Percentiles rank a stretch among this genome's conserved stretches.
phyloP scores from a whole-genome alignment of 495 filamentous ascomycete species.

The Echria macrotheca region DNA sequence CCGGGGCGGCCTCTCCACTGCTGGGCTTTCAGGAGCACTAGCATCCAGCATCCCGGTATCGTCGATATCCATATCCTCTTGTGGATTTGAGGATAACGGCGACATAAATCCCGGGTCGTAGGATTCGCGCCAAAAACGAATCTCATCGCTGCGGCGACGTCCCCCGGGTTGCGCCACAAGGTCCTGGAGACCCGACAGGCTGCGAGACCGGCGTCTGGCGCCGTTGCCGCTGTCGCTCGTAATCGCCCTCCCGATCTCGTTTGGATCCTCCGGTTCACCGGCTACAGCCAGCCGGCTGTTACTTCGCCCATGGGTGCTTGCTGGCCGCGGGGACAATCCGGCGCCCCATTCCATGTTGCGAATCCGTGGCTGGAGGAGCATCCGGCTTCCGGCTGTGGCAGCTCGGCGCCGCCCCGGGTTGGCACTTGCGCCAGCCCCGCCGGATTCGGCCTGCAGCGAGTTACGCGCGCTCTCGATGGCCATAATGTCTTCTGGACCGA shows the following conservation, averaged over 20 bases:
- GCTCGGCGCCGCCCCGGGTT: slow-evolving; percentile 18
- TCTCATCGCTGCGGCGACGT: slow-evolving; percentile 52
- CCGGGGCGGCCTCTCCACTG: slow-evolving; percentile 28
- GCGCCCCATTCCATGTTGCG: slow-evolving; percentile 34
- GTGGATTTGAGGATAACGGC: slow-evolving; percentile 41
- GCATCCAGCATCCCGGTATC: slow-evolving; percentile 31
- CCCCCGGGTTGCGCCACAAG: slow-evolving; percentile 20
- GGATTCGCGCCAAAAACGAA: slow-evolving; percentile 53
- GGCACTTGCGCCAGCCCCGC: slow-evolving; percentile 18
- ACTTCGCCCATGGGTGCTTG: slow-evolving; percentile 45
- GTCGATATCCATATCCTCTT: slow-evolving; percentile 33
- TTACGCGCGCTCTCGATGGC: slow-evolving; percentile 42
- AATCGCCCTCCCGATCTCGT: slow-evolving; percentile 49
- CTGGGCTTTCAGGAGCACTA: slow-evolving; percentile 28
- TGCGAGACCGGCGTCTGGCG: slow-evolving; percentile 45
- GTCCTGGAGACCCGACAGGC: slow-evolving; percentile 47
- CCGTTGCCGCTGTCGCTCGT: slow-evolving; percentile 38
- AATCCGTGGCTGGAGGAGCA: slow-evolving; percentile 26
- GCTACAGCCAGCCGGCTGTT: slow-evolving; percentile 21
- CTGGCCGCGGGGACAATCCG: slow-evolving; percentile 49
- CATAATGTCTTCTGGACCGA: slow-evolving; percentile 42
- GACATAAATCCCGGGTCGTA: slow-evolving; percentile 43
- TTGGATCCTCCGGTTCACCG: slow-evolving; percentile 32
- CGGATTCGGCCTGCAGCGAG: slow-evolving; percentile 40
- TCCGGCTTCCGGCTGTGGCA: slow-evolving; percentile 33